Evolutionary conservation across 2,329 filamentous ascomycete genomes (phyloP).

Genomic region (Colletotrichum truncatum): DNA sequence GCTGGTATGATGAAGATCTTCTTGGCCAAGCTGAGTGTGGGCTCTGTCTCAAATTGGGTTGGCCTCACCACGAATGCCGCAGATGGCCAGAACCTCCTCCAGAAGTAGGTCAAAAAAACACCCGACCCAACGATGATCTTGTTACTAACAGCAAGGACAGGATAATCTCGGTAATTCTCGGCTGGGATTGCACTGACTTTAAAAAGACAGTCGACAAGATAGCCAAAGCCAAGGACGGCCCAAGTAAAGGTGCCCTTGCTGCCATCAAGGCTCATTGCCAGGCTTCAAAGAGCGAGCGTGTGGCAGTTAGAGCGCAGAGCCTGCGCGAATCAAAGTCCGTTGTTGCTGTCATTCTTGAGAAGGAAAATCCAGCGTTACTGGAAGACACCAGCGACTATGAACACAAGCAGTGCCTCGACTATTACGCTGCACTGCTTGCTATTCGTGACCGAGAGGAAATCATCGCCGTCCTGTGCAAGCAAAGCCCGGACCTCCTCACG

Average conservation of each 20-base stretch:
- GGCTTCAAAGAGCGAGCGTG: constrained; percentile 63
- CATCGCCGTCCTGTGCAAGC: constrained; percentile 71
- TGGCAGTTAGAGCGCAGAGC: constrained; percentile 67
- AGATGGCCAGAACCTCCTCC: constrained; percentile 83
- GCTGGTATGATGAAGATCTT: constrained; percentile 77
- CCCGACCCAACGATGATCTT: constrained; percentile 22
- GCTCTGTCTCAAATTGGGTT: constrained; percentile 81
- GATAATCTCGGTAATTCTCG: constrained; percentile 77
- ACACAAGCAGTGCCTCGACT: constrained; percentile 73
- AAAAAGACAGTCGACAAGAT: constrained; percentile 71
- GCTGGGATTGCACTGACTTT: constrained; percentile 78
- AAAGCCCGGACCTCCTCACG: constrained; percentile 78
- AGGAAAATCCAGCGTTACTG: constrained; percentile 54
- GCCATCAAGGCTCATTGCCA: constrained; percentile 68
- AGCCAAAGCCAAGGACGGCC: constrained; percentile 67
- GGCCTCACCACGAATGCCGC: constrained; percentile 76
- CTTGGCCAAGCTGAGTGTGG: constrained; percentile 80
- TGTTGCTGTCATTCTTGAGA: constrained; percentile 70
- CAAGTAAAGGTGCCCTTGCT: constrained; percentile 68
- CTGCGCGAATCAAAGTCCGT: constrained; percentile 65
- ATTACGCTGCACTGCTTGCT: constrained; percentile 75
- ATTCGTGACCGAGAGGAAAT: constrained; percentile 80
- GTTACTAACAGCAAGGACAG: constrained; percentile 43
- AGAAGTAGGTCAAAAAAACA: constrained; percentile 53
- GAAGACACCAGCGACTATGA: constrained; percentile 64